Evolutionary conservation across 805 yeast species (phyloP), one percentile per base, ranked within the genome.

Genomic region (Yarrowia sp.): DNA sequence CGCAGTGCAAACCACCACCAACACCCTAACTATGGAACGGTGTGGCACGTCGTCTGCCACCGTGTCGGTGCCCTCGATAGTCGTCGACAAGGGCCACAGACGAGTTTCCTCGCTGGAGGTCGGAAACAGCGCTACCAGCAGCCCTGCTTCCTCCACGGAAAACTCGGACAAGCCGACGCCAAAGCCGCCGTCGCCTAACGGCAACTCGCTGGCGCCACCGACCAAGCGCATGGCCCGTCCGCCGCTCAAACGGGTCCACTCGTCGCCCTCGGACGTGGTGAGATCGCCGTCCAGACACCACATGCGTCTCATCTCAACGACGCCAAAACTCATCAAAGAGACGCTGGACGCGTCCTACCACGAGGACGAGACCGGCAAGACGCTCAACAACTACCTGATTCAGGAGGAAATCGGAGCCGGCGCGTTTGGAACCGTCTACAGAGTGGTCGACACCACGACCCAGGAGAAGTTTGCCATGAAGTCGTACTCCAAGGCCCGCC

Each of bases 321-420:
- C 61, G 5, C 76, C 74, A 9, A 70, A 73, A 51, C 68, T 66
- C 25, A 72, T 73, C 59, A 72, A 72, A 61, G 74, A 71, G 56
- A 73, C 76, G 3, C 70, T 72, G 39, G 64, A 65, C 62, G 69
- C 74, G 44, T 63, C 63, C 21, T 63, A 63, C 49, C 53, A 65
- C 7, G 71, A 70, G 44, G 73, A 70, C 42, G 70, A 70, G 19
- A 63, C 67, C 8, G 73, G 75, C n/a, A 42, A 32, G 24, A 53
- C 42, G 18, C 66, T 76, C 32, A 76, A 76, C 64, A 77, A 76
- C 68, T 93, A 93, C 72, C 78, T 79, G 60, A 83, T 93, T 9
- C 69, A 84, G n/a, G 80, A 84, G 63, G 90, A 84, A 64, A 84
- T 92, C 13, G 97, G 97, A 4, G 88, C 88, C 64, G 98, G 98